phyloP scores from a whole-genome alignment of 257 asterid genomes.

The Nicotiana sylvestris region DNA sequence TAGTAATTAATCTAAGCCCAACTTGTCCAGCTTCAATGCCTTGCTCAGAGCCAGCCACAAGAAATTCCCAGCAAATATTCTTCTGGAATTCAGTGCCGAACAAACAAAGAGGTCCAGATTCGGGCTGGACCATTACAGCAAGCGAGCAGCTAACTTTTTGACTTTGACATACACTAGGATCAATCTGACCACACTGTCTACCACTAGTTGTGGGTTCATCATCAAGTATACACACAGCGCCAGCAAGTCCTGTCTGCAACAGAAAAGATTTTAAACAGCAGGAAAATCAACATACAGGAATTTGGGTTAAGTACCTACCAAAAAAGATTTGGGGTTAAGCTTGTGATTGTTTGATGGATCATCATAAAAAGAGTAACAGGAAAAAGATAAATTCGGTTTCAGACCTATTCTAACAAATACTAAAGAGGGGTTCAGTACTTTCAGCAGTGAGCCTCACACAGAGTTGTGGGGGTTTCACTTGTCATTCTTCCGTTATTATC shows the following conservation, averaged over 20 bases:
- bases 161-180: conserved; percentile 70
- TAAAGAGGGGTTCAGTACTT: background rate
- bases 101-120: conserved; percentile 96
- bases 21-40: conserved; percentile 99
- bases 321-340: background rate
- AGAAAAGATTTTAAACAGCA: conserved; percentile 9
- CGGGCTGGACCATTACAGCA: conserved; percentile 94
- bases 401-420: background rate
- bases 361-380: conserved; percentile 3
- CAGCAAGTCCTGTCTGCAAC: conserved; percentile 82
- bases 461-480: background rate
- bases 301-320: background rate
- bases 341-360: background rate
- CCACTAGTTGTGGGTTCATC: conserved; percentile 98
- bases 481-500: conserved; percentile 3
- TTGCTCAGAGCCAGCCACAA: conserved; percentile 98
- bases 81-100: conserved; percentile 91
- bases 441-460: background rate
- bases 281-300: background rate
- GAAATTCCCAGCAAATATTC: conserved; percentile 85
- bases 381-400: background rate
- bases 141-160: conserved; percentile 78
- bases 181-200: conserved; percentile 86
- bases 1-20: conserved; percentile 80
- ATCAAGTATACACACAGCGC: conserved; percentile 95